Evolutionary conservation across 257 asterid genomes (phyloP).

Genomic region (Fraxinus pennsylvanica): DNA sequence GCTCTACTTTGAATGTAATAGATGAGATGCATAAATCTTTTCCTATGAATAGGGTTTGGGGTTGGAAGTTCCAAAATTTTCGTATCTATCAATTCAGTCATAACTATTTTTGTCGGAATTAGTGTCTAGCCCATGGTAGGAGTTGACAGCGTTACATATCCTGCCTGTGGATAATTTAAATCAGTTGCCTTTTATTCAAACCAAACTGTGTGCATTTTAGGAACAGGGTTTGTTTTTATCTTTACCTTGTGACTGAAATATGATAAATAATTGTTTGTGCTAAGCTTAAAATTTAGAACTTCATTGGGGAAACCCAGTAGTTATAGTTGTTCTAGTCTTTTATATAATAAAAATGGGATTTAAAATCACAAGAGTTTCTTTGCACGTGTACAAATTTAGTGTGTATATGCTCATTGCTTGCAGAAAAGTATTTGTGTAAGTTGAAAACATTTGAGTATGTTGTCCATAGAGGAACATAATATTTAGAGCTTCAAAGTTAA

Average conservation of each 20-base stretch:
- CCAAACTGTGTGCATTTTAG: background rate
- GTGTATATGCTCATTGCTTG: slow-evolving; percentile 12
- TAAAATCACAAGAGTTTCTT: background rate
- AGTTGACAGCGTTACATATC: slow-evolving; percentile 1
- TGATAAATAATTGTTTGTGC: background rate
- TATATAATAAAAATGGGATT: background rate
- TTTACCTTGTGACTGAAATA: background rate
- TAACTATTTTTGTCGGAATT: background rate
- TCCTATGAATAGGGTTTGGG: background rate
- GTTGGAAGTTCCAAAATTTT: background rate
- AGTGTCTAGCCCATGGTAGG: slow-evolving; percentile 4
- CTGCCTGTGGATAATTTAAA: background rate
- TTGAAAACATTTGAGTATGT: slow-evolving; percentile 13
- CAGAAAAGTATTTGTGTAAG: slow-evolving; percentile 7
- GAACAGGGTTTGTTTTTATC: slow-evolving; percentile 5
- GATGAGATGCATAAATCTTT: background rate
- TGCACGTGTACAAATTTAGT: background rate
- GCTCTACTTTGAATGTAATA: slow-evolving; percentile 9
- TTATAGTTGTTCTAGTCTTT: no score
- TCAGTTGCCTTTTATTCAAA: background rate
- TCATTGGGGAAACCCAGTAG: background rate
- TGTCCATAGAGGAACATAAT: slow-evolving; percentile 3
- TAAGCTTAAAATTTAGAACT: background rate
- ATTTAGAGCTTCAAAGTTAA: background rate
- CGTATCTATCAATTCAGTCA: background rate